A percentile compares a stretch with the other conserved stretches of the same genome.
Conservation (phyloP, 2,329 filamentous ascomycete species). For the Atkinsonella texensis region DNA sequence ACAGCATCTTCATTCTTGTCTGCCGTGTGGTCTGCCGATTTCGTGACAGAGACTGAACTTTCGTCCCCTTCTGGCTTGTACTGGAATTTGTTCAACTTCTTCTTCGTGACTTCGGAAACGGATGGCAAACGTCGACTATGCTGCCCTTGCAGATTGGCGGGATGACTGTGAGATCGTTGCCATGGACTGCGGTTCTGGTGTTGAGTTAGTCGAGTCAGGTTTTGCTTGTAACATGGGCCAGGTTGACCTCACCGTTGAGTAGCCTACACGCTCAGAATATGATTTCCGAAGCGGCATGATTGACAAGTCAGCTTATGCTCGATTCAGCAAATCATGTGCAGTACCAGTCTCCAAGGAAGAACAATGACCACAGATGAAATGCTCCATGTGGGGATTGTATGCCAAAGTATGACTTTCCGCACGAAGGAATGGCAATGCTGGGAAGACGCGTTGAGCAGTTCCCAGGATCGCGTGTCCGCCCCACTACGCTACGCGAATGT, state of each 20-base stretch:
- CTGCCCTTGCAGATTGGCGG: constrained; percentile 24
- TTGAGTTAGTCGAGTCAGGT: background rate
- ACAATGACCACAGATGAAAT: background rate
- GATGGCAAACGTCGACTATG: constrained; percentile 29
- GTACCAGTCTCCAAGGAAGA: background rate
- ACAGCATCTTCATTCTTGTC: constrained; percentile 11
- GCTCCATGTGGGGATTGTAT: constrained; percentile 2
- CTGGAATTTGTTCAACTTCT: constrained; percentile 47
- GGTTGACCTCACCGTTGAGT: constrained; percentile 18
- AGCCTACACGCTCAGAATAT: constrained; percentile 24
- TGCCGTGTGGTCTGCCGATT: background rate
- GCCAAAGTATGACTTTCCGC: background rate
- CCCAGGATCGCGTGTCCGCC: constrained; percentile 4
- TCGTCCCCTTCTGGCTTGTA: constrained; percentile 18
- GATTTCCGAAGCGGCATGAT: constrained; percentile 30
- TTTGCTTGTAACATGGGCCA: background rate
- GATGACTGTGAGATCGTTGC: constrained; percentile 43
- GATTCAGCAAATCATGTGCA: constrained; percentile 9
- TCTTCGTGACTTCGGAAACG: constrained; percentile 47
- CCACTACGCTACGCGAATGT: constrained; percentile 4
- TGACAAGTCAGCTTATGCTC: constrained; percentile 2
- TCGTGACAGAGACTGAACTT: constrained; percentile 8
- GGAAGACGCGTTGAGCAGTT: constrained; percentile 4
- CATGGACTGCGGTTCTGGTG: constrained; percentile 31
- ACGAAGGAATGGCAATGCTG: background rate